phyloP scores from a whole-genome alignment of 1,139 yeast genomes.

The Lodderomyces beijingensis region DNA sequence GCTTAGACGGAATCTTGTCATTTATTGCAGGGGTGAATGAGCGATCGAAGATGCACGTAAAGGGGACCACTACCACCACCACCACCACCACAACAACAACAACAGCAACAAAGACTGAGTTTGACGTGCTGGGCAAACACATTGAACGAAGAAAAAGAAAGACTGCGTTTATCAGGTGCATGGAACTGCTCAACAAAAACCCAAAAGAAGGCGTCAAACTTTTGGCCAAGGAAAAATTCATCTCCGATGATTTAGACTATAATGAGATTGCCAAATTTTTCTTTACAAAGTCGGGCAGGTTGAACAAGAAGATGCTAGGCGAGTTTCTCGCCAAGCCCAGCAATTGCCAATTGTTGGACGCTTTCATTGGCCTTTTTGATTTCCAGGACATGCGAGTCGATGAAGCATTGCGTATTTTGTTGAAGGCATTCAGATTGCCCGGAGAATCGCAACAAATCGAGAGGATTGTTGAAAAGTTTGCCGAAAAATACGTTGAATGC shows the following conservation, averaged over 20 bases:
- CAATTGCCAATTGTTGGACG: constrained; percentile 54
- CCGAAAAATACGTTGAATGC: constrained; percentile 63
- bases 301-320: constrained; percentile 85
- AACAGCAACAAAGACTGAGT: too few species aligned
- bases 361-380: constrained; percentile 70
- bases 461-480: constrained; percentile 82
- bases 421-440: constrained; percentile 85
- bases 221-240: constrained; percentile 60
- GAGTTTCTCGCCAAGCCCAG: constrained; percentile 77
- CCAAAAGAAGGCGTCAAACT: constrained; percentile 72
- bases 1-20: constrained; percentile 80
- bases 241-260: constrained; percentile 48
- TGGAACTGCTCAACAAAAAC: constrained; percentile 68
- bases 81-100: too few species aligned
- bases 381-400: constrained; percentile 79
- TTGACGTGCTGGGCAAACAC: constrained; percentile 17
- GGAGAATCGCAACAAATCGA: constrained; percentile 98
- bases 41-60: constrained; percentile 37
- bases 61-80: constrained; percentile 19
- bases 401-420: constrained; percentile 80
- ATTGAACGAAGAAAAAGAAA: constrained; percentile 54
- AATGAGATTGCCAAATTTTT: constrained; percentile 72
- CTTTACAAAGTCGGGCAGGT: constrained; percentile 70
- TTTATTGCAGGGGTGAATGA: constrained; percentile 65
- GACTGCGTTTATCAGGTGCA: constrained; percentile 69